These are phyloP conservation scores for Platanthera zijinensis DNA, from an alignment of 106 monocot species.

Conservation along the genomic window DNA sequence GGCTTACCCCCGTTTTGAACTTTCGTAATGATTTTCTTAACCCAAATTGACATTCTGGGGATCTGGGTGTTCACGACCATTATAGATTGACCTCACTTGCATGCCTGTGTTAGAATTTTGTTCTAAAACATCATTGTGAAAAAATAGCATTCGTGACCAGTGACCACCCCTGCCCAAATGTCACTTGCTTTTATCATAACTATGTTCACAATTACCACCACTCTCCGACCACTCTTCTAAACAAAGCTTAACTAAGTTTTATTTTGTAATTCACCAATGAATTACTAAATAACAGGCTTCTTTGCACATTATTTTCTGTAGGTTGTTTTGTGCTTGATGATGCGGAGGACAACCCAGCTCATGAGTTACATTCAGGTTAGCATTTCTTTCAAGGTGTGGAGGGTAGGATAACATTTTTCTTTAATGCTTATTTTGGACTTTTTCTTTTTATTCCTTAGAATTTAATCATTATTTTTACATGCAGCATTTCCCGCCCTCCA, in stretches of 20 bases:
- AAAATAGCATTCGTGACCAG: too few relatives aligned
- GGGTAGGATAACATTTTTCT: neutral
- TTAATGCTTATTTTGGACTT: neutral
- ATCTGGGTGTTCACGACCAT: too few relatives aligned
- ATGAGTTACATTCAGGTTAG: conserved; percentile 66
- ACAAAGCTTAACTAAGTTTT: too few relatives aligned
- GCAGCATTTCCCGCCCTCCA: neutral
- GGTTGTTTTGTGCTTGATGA: conserved; percentile 56
- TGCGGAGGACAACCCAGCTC: conserved; percentile 36
- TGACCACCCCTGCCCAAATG: too few relatives aligned
- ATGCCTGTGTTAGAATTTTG: neutral
- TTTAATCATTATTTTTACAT: neutral
- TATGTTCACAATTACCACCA: too few relatives aligned
- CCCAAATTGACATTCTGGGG: too few relatives aligned
- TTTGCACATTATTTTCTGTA: conserved; percentile 11
- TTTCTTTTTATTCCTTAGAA: neutral
- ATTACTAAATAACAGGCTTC: neutral
- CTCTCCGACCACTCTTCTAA: too few relatives aligned
- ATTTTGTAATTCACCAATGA: too few relatives aligned
- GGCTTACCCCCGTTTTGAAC: too few relatives aligned
- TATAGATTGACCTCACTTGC: too few relatives aligned
- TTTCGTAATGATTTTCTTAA: too few relatives aligned
- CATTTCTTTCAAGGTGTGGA: neutral
- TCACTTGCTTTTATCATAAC: too few relatives aligned
- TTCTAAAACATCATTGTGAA: neutral